Evolutionary conservation across 208 protist genomes (phyloP).

Genomic region (Leishmania braziliensis): DNA sequence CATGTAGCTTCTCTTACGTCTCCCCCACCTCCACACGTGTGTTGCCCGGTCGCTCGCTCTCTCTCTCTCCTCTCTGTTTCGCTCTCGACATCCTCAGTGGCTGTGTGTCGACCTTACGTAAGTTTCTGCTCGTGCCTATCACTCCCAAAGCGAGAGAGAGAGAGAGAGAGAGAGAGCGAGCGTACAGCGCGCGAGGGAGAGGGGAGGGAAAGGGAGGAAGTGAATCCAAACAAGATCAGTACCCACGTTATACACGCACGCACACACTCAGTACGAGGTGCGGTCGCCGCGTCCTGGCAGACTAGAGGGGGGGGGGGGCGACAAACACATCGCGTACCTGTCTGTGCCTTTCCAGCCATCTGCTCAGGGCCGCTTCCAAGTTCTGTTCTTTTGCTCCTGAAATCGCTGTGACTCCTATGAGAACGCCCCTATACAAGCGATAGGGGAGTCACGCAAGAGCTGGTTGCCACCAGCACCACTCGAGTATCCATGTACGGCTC

Average conservation of each 20-base stretch:
- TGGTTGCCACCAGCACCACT: slow-evolving; percentile 27
- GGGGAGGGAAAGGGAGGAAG: background rate
- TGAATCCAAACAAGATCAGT: background rate
- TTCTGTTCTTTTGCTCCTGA: background rate
- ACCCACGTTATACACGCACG: background rate
- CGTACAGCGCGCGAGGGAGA: background rate
- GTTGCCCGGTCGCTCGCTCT: background rate
- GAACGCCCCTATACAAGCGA: background rate
- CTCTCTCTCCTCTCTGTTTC: background rate
- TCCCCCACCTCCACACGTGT: background rate
- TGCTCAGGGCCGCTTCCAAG: background rate
- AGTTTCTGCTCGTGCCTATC: background rate
- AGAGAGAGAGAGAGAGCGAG: background rate
- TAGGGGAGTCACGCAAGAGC: slow-evolving; percentile 18
- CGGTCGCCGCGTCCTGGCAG: background rate
- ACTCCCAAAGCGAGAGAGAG: background rate
- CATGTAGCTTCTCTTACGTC: too few species aligned
- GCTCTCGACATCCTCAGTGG: background rate
- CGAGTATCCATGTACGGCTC: slow-evolving; percentile 5
- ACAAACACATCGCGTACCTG: background rate
- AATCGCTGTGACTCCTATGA: background rate
- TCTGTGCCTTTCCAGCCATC: background rate
- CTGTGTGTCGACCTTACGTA: background rate
- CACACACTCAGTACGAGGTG: background rate
- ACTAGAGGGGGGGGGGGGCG: background rate